Base-by-base conservation (phyloP, 805 yeast species). In the Spathaspora boniae region DNA sequence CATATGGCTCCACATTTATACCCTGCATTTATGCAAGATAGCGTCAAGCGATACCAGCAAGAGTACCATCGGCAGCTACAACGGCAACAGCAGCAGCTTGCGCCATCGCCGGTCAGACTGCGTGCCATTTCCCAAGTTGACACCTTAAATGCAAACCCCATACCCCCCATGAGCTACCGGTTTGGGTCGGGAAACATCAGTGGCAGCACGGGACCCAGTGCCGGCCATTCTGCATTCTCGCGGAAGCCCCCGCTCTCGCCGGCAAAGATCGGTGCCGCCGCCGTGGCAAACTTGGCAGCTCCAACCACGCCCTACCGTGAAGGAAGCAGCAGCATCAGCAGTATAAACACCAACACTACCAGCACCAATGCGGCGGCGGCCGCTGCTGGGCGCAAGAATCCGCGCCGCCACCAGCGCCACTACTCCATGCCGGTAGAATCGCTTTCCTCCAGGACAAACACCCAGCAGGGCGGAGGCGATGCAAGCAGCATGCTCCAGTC, bases 221-320 rank as follows among this genome's bases (percentile, higher is more conserved):
- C 34, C 16, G 16, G 12, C 19, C 9, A 39, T 6, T 9, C 38
- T 4, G 28, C 9, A 7, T n/a, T 34, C 27, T 3, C 35, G 32
- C 7, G 30, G 33, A 15, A 34, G 41, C 56, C 80, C 41, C 76
- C 81, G 12, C 54, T 71, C 20, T 78, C 86, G 2, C 88, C 88
- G 0, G 83, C 86, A 1, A 78, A 77, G 46, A 69, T 80, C 8
- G 89, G 89, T 1, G 87, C 87, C 1, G 74, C 71, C 16, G 86
- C 87, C 1, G 84, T 82, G 1, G 82, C 86, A 15, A 58, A 52
- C 44, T 43, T 65, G 26, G 56, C 66, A 5, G 52, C 58, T 12
- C 72, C 70, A 9, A 48, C 60, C 8, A 55, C 65, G 0, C 70
- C 53, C 1, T 59, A 59, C 45, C 28, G 41, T 16, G 43, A 40